Evolutionary conservation across 805 yeast genomes (phyloP).

Genomic region (Pichia eremophila): DNA sequence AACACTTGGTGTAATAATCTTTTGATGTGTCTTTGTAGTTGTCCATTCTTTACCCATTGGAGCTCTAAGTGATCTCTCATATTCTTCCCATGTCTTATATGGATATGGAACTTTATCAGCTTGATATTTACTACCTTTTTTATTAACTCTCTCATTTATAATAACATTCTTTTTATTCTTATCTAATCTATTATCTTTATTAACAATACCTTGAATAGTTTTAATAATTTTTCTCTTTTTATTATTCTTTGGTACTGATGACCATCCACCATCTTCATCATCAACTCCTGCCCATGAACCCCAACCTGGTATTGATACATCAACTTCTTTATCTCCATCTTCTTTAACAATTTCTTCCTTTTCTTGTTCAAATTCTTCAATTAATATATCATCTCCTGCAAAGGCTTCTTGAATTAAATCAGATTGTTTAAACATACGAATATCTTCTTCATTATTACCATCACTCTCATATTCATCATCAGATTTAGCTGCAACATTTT

Average conservation of each 20-base stretch:
- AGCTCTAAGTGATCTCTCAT: constrained; percentile 86
- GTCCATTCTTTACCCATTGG: constrained; percentile 99
- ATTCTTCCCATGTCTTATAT: constrained; percentile 85
- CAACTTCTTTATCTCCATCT: constrained; percentile 77
- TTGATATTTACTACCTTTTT: constrained; percentile 77
- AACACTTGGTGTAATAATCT: constrained; percentile 80
- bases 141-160: constrained; percentile 78
- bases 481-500: constrained; percentile 5
- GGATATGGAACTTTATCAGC: constrained; percentile 93
- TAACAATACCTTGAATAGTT: constrained; percentile 68
- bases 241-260: constrained; percentile 21
- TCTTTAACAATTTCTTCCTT: constrained; percentile 56
- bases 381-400: constrained; percentile 92
- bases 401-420: constrained; percentile 85
- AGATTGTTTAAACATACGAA: constrained; percentile 61
- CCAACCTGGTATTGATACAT: constrained; percentile 91
- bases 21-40: constrained; percentile 76
- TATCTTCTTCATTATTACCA: constrained; percentile 34
- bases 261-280: constrained; percentile 19
- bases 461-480: constrained; percentile 34
- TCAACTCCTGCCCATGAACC: constrained; percentile 89
- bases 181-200: constrained; percentile 67
- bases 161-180: constrained; percentile 71
- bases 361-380: constrained; percentile 63
- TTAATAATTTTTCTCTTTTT: constrained; percentile 57